Conservation (phyloP, 176 grass and related monocot genomes). For the Oryza punctata region DNA sequence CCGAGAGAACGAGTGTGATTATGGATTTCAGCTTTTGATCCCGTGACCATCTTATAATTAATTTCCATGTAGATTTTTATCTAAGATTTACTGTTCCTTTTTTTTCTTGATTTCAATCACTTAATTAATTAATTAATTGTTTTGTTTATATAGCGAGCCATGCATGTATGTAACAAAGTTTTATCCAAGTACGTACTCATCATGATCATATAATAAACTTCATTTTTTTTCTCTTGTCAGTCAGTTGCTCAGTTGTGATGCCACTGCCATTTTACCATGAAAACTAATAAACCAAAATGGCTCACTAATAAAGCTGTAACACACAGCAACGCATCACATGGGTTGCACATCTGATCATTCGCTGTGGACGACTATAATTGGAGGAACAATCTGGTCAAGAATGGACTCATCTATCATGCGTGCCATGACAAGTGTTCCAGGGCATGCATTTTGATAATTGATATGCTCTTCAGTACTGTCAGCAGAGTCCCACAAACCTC, state of each 20-base stretch:
- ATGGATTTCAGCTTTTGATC: slow-evolving; percentile 7
- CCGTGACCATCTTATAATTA: not conserved
- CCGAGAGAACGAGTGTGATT: not conserved
- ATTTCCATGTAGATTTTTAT: slow-evolving; percentile 12
- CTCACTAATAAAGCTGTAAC: not conserved
- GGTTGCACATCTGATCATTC: not conserved
- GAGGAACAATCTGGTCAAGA: slow-evolving; percentile 24
- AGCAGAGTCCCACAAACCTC: not conserved
- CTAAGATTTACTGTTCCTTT: not conserved
- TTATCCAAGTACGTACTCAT: not conserved
- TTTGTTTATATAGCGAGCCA: slow-evolving; percentile 27
- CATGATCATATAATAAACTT: slow-evolving; percentile 31
- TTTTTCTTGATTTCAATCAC: not conserved
- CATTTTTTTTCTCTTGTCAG: not conserved
- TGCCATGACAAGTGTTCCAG: slow-evolving; percentile 9
- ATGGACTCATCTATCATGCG: slow-evolving; percentile 30
- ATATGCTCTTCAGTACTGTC: not conserved
- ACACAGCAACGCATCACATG: slow-evolving; percentile 39
- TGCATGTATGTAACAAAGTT: slow-evolving; percentile 23
- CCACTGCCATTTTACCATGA: not conserved
- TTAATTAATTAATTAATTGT: slow-evolving; percentile 30
- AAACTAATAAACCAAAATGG: not conserved
- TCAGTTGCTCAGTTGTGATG: not conserved
- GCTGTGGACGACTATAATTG: slow-evolving; percentile 26
- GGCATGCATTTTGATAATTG: not conserved